Evolutionary conservation across 1,284 basidiomycete species (phyloP).

Genomic region (Fomitopsis palustris): DNA sequence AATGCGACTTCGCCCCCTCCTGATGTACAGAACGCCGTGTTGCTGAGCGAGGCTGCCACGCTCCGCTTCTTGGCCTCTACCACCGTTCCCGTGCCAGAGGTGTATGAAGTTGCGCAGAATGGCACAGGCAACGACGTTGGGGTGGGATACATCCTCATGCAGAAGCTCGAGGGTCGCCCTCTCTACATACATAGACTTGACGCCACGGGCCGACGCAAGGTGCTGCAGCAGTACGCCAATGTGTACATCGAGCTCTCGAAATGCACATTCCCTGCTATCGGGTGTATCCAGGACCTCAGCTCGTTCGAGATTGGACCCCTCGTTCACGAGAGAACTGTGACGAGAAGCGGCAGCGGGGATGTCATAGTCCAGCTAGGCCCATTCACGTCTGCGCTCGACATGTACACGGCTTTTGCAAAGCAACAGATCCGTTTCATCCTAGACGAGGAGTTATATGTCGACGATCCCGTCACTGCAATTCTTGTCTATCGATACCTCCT

Average conservation of each 20-base stretch:
- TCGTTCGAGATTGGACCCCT: conserved; percentile 6
- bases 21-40: conserved; percentile 1
- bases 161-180: conserved; percentile 5
- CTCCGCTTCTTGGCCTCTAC: conserved; percentile 8
- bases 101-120: conserved; percentile 5
- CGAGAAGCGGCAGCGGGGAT: background rate
- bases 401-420: background rate
- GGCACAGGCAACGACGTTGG: conserved; percentile 7
- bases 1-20: conserved; percentile 4
- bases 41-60: conserved; percentile 13
- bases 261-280: conserved; percentile 10
- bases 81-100: conserved; percentile 8
- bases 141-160: conserved; percentile 13
- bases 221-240: conserved; percentile 14
- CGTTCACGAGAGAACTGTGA: conserved; percentile 1
- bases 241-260: conserved; percentile 9
- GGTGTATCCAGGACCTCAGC: background rate
- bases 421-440: conserved; percentile 6
- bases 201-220: conserved; percentile 1
- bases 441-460: conserved; percentile 3
- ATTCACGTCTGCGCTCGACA: conserved; percentile 1
- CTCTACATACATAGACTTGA: background rate
- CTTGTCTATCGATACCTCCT: conserved; percentile 14
- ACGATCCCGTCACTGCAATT: conserved; percentile 9
- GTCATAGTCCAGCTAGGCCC: conserved; percentile 8